Evolutionary conservation across 1,284 basidiomycete species (phyloP).

Genomic region (Coniophora puteana): DNA sequence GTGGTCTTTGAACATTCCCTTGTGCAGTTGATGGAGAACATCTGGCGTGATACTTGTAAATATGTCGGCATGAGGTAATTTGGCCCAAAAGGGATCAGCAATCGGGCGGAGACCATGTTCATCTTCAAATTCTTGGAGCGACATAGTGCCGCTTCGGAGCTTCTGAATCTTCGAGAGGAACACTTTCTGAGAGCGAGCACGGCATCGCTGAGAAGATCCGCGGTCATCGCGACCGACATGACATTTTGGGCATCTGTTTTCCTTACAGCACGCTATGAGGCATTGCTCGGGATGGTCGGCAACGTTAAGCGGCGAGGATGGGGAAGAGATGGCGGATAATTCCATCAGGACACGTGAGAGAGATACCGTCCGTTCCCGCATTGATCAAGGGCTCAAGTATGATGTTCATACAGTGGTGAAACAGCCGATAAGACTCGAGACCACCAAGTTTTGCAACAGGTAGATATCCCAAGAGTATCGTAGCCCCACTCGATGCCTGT

Average conservation of each 20-base stretch:
- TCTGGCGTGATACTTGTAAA: constrained; percentile 13
- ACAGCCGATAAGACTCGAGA: constrained; percentile 29
- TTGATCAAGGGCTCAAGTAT: constrained; percentile 25
- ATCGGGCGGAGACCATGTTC: background rate
- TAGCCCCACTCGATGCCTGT: constrained; percentile 23
- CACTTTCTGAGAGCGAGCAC: background rate
- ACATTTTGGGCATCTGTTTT: constrained; percentile 29
- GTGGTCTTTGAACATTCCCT: constrained; percentile 19
- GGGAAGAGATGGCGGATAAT: constrained; percentile 25
- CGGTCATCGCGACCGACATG: constrained; percentile 15
- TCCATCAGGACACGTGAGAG: constrained; percentile 32
- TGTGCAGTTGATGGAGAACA: constrained; percentile 17
- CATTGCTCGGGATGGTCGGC: constrained; percentile 44
- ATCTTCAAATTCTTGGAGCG: background rate
- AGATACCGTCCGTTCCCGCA: constrained; percentile 30
- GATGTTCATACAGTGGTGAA: constrained; percentile 35
- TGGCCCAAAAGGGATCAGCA: constrained; percentile 15
- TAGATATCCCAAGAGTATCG: constrained; percentile 37
- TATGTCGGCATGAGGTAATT: constrained; percentile 12
- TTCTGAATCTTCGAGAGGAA: no score
- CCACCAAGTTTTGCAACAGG: constrained; percentile 36
- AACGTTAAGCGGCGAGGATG: constrained; percentile 36
- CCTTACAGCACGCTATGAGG: constrained; percentile 28
- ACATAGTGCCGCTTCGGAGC: no score
- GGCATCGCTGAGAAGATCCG: constrained; percentile 2